Conservation (phyloP, 73 alveolate genomes). For the Symbiodinium pilosum region DNA sequence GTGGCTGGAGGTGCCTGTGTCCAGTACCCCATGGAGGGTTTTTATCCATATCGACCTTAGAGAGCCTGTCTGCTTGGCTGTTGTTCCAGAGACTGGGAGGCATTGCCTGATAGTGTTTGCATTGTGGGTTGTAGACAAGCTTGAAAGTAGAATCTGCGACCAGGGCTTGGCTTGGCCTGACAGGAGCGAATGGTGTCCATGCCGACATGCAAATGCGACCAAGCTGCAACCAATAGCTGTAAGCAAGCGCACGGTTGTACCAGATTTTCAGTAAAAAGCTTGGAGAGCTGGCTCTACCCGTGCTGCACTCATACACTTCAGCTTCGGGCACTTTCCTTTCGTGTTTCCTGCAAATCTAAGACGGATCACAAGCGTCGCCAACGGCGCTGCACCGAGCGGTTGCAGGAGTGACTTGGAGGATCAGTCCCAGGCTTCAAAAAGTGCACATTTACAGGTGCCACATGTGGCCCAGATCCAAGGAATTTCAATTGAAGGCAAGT, state of each 20-base stretch:
- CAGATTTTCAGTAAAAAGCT: neutral
- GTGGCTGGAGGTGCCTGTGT: no score
- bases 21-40: no score
- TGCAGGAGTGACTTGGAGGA: neutral
- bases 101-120: no score
- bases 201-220: constrained; percentile 1
- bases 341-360: neutral
- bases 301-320: neutral
- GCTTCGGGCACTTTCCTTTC: no score
- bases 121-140: no score
- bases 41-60: no score
- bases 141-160: neutral
- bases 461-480: no score
- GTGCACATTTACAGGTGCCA: no score
- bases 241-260: no score
- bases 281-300: neutral
- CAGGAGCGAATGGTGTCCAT: constrained; percentile 19
- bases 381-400: neutral
- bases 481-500: no score
- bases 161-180: neutral
- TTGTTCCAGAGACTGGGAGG: no score
- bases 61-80: no score
- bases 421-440: neutral
- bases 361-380: neutral
- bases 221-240: neutral